Percentiles rank a stretch among this genome's conserved stretches.
These are phyloP conservation scores for Megacollybia marginata DNA, from an alignment of 768 basidiomycete genomes.

Conservation along the genomic window DNA sequence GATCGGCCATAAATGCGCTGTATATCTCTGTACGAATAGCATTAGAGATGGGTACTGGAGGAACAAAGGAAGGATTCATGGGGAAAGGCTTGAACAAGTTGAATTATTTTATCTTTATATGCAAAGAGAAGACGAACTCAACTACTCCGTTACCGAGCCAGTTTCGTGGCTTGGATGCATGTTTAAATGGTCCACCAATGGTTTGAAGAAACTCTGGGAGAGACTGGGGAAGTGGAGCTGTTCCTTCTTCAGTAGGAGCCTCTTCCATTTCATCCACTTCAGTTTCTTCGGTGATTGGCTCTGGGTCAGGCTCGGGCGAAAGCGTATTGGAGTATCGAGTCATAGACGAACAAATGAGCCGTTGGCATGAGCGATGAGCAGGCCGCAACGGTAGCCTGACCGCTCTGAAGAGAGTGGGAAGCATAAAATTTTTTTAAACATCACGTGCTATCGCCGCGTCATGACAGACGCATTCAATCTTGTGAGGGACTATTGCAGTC, in stretches of 20 bases:
- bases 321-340: not conserved
- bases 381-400: slow-evolving; percentile 15
- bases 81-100: slow-evolving; percentile 66
- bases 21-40: slow-evolving; percentile 50
- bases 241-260: slow-evolving; percentile 8
- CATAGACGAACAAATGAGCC: not conserved
- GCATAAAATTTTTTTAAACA: too few relatives aligned
- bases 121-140: slow-evolving; percentile 26
- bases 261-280: slow-evolving; percentile 10
- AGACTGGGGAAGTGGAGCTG: slow-evolving; percentile 14
- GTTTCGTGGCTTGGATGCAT: slow-evolving; percentile 39
- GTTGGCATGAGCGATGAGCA: slow-evolving; percentile 48
- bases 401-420: too few relatives aligned
- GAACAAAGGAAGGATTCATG: slow-evolving; percentile 76
- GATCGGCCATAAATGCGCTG: slow-evolving; percentile 50
- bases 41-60: slow-evolving; percentile 71
- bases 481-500: too few relatives aligned
- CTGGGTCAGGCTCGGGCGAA: not conserved
- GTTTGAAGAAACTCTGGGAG: slow-evolving; percentile 28
- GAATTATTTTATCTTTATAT: slow-evolving; percentile 7
- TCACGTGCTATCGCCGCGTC: too few relatives aligned
- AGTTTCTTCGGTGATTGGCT: not conserved
- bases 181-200: slow-evolving; percentile 23
- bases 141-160: slow-evolving; percentile 60
- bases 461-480: too few relatives aligned